A percentile compares a stretch with the other conserved stretches of the same genome.
phyloP scores from a whole-genome alignment of 306 rosid genomes.

The Argentina anserina region DNA sequence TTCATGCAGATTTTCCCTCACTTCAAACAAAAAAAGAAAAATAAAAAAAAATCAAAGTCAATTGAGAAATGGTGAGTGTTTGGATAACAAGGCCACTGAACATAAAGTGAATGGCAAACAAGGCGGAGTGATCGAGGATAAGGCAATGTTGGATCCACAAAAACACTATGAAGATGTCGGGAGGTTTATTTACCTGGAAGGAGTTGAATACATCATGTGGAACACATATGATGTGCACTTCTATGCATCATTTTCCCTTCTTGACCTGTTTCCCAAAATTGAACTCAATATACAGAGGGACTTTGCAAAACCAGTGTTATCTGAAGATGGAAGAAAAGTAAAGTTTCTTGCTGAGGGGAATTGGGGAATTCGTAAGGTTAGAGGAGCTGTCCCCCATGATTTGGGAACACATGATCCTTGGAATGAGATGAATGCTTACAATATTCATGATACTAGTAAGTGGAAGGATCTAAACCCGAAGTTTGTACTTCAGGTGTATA shows the following conservation, averaged over 20 bases:
- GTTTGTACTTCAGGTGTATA: conserved; percentile 87
- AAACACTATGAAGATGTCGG: conserved; percentile 69
- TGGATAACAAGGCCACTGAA: conserved; percentile 42
- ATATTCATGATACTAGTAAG: conserved; percentile 90
- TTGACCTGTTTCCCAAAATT: conserved; percentile 87
- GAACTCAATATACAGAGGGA: conserved; percentile 93
- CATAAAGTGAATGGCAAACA: conserved; percentile 36
- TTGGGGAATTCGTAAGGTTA: conserved; percentile 90
- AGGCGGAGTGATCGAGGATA: conserved; percentile 32
- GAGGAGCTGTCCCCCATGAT: conserved; percentile 97
- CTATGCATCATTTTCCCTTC: conserved; percentile 97
- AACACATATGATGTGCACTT: conserved; percentile 97
- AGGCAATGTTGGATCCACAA: conserved; percentile 28
- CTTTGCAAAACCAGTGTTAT: conserved; percentile 89
- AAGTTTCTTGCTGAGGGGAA: conserved; percentile 94
- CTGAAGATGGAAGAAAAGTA: conserved; percentile 91
- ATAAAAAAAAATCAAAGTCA: conserved; percentile 39
- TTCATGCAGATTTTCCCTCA: conserved; percentile 56
- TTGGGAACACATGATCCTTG: conserved; percentile 98
- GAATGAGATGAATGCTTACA: conserved; percentile 94
- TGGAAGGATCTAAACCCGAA: conserved; percentile 99
- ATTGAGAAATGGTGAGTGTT: conserved; percentile 33
- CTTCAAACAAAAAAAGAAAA: conserved; percentile 29
- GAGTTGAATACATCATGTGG: conserved; percentile 97
- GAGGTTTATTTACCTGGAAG: conserved; percentile 95